These are phyloP conservation scores for Backusella australiensis DNA, from an alignment of 192 early-diverging fungal species.

Conservation along the genomic window DNA sequence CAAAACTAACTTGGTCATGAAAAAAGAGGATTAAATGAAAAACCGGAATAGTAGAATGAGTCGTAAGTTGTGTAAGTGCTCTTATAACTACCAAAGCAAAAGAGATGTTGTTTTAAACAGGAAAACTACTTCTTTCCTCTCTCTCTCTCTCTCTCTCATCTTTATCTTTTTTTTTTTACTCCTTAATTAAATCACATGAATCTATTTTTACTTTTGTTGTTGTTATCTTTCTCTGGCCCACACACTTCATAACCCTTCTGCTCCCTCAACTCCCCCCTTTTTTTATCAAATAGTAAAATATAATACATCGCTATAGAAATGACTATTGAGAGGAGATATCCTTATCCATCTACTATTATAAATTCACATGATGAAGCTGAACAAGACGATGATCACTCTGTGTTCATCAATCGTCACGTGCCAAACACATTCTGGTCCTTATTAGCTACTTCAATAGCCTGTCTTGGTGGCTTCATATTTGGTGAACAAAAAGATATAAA, in stretches of 20 bases:
- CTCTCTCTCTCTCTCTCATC: neutral
- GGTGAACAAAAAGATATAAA: neutral
- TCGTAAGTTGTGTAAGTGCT: neutral
- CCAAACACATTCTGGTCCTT: constrained; percentile 11
- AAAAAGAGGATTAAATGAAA: neutral
- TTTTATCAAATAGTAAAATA: neutral
- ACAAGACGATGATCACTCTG: neutral
- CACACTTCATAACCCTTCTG: neutral
- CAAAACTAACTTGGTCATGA: neutral
- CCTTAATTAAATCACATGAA: constrained; percentile 3
- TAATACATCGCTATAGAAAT: neutral
- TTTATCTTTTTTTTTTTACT: neutral
- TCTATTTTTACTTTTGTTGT: neutral
- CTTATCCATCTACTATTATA: neutral
- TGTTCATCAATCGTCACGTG: neutral
- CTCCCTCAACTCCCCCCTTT: neutral
- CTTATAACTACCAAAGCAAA: neutral
- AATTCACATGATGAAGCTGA: neutral
- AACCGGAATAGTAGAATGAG: neutral
- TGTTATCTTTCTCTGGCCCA: neutral
- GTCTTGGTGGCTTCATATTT: constrained; percentile 15
- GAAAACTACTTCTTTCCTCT: neutral
- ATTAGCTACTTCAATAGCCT: neutral
- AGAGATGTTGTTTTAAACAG: neutral
- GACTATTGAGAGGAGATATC: neutral